Conservation (phyloP, 176 grass and related monocot genomes). For the Tillandsia leiboldiana region DNA sequence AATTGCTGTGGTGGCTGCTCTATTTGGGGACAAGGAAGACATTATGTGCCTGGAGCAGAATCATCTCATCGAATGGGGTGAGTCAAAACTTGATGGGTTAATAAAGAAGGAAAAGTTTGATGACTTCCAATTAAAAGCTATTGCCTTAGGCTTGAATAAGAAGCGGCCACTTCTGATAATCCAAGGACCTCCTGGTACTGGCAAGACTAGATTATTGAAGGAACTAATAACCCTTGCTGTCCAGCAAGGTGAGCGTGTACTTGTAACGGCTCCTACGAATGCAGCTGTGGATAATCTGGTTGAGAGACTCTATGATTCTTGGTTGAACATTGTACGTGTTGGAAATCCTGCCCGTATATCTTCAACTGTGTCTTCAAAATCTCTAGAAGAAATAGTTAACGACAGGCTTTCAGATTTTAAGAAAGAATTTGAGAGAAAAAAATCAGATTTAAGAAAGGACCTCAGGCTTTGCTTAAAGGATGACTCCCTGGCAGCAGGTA, state of each 20-base stretch:
- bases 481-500: constrained; percentile 83
- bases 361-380: constrained; percentile 66
- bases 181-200: constrained; percentile 91
- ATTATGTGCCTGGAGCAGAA: constrained; percentile 47
- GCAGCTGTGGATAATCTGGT: constrained; percentile 83
- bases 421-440: constrained; percentile 90
- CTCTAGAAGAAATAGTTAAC: constrained; percentile 68
- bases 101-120: constrained; percentile 46
- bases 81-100: constrained; percentile 32
- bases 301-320: constrained; percentile 49
- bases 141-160: constrained; percentile 88
- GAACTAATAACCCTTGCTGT: constrained; percentile 64
- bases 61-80: constrained; percentile 45
- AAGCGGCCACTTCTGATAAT: constrained; percentile 65
- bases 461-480: constrained; percentile 79
- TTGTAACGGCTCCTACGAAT: constrained; percentile 84
- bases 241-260: constrained; percentile 73
- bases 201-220: constrained; percentile 75
- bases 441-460: constrained; percentile 82
- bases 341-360: constrained; percentile 87
- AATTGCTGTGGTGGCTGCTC: constrained; percentile 64
- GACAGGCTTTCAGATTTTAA: constrained; percentile 55
- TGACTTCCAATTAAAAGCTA: constrained; percentile 59
- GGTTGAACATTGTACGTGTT: constrained; percentile 78
- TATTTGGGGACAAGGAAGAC: constrained; percentile 75